Base-by-base conservation (phyloP, 2,329 filamentous ascomycete genomes). In the Alternaria incomplexa region DNA sequence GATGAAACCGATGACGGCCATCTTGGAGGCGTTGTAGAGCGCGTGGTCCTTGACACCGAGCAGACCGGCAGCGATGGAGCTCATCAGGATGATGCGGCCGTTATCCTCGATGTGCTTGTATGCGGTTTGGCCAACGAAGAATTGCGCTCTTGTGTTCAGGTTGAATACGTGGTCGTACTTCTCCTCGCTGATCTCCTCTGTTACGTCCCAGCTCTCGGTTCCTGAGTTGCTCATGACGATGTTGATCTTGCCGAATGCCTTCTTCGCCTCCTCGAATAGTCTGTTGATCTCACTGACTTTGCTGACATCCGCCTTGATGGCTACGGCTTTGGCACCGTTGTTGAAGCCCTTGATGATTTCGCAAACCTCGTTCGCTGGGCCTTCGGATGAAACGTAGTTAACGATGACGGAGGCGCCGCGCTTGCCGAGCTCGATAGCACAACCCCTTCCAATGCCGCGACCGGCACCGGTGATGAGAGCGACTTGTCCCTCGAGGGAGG, bases 41-140 rank as follows among this genome's bases (percentile, higher is more conserved):
- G 88, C 89, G 78, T 92, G 90, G 82, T 92, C 87, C 64, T 89
- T 89, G 60, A 91, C 88, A 56, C 89, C 89, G 40, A 89, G 83
- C 71, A 91, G 83, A 66, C 87, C 86, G 5, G 77, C 90, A 80
- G 90, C 90, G 78, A 92, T 92, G 62, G 87, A 90, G 28, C 86
- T 88, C 88, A 91, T 93, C 68, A 93, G 84, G 79, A 93, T 90
- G 70, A 94, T 86, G 48, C 91, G 85, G 30, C 91, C 91, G 61
- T 91, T 89, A 47, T 87, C 83, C 75, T 89, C 85, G 67, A 92
- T 86, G 81, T 92, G 83, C 81, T 90, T 90, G 80, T 91, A 90
- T 7, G 88, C 91, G 61, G 91, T 88, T 81, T 92, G 90, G 20
- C 90, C 91, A 56, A 93, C 90, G 79, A 93, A 93, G 84, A 93